Base-by-base conservation (phyloP, 2,329 filamentous ascomycete genomes). In the Cordyceps sp. region DNA sequence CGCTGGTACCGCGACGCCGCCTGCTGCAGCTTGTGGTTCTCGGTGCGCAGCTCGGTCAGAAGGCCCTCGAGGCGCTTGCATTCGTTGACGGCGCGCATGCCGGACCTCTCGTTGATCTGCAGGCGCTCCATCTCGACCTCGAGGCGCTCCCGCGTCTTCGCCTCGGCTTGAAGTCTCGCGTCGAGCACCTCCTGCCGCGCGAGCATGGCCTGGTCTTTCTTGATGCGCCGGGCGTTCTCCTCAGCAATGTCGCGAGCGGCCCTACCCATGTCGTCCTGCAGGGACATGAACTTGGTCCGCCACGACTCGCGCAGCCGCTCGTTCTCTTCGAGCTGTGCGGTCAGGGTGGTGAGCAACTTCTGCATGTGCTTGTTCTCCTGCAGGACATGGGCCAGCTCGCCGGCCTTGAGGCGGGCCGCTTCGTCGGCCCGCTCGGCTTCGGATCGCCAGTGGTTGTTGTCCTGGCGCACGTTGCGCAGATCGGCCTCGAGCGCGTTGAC, bases 241-340 rank as follows among this genome's bases (percentile, higher is more conserved):
- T 81, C 74, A 16, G 79, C 75, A 38, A 94, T 74, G 38, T 93
- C 78, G 29, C 73, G 73, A 33, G 82, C 77, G 30, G 84, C 81
- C 34, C 64, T 64, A 21, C 75, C 70, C 78, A 96, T 88, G 43
- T 94, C 84, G 39, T 84, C 72, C 54, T 96, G 86, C 25, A 98
- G 62, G 37, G 74, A 74, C 43, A 88, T 73, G 46, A 94, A 80
- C 54, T 90, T 93, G 50, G 65, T 64, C 42, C 84, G 78, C 70
- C 92, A 86, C 37, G 68, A 74, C 49, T 93, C 83, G 36, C 85
- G 78, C 36, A 92, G 70, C 39, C 78, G 74, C 47, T 86, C 75
- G 46, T 84, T 88, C 57, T 93, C 86, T 46, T 90, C 77, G 26
- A 90, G 71, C 48, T 93, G 85, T 29, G 69, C 69, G 38, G 76